Conservation (phyloP, 2,329 filamentous ascomycete species). For the Hypoxylon sp. region DNA sequence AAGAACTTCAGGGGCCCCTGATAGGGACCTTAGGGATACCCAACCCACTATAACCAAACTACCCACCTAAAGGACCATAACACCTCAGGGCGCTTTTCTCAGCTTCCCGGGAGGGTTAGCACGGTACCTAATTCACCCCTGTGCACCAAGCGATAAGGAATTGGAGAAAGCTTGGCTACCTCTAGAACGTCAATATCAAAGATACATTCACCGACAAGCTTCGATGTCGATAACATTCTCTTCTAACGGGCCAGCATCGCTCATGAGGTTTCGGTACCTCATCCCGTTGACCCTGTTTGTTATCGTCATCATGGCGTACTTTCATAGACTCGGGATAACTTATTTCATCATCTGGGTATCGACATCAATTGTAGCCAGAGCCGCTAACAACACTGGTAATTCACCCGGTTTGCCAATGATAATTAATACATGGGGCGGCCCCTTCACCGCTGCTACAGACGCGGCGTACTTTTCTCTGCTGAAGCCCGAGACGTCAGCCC, state of each 20-base stretch:
- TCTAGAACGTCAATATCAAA: constrained; percentile 28
- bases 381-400: constrained; percentile 32
- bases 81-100: constrained; percentile 1
- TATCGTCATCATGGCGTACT: constrained; percentile 37
- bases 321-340: constrained; percentile 33
- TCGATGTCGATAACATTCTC: constrained; percentile 26
- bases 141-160: constrained; percentile 39
- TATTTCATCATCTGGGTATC: constrained; percentile 37
- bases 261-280: constrained; percentile 24
- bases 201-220: constrained; percentile 10
- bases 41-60: too few species aligned
- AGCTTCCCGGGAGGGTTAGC: constrained; percentile 38
- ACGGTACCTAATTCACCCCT: constrained; percentile 2
- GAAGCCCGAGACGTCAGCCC: constrained; percentile 55
- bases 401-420: constrained; percentile 64
- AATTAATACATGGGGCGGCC: constrained; percentile 70
- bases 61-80: background rate
- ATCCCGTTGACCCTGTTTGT: constrained; percentile 29
- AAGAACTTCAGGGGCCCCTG: constrained; percentile 1
- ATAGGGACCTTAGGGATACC: too few species aligned
- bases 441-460: constrained; percentile 67
- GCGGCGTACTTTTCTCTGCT: constrained; percentile 62
- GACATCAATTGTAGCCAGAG: constrained; percentile 7
- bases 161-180: constrained; percentile 43
- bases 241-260: constrained; percentile 1